Evolutionary conservation across 768 basidiomycete species (phyloP).

Genomic region (Auriculariales sp.): DNA sequence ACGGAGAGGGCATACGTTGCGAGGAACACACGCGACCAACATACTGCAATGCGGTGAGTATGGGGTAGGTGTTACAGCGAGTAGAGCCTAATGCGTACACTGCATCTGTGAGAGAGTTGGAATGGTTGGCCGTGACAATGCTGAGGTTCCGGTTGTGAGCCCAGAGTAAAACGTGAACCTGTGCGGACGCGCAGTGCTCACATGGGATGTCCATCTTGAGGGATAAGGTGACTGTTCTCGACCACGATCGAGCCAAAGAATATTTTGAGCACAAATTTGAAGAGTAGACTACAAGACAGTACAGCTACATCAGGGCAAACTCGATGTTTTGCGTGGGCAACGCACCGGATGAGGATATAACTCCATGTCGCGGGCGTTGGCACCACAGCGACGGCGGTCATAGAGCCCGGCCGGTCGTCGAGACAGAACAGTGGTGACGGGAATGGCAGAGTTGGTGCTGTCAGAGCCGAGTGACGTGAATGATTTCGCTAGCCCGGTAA

Average conservation of each 20-base stretch:
- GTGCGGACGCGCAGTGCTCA: conserved; percentile 15
- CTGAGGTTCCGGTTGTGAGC: conserved; percentile 23
- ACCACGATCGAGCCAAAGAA: conserved; percentile 85
- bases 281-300: conserved; percentile 29
- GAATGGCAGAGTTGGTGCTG: no score
- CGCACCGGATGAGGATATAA: no score
- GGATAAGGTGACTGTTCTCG: conserved; percentile 60
- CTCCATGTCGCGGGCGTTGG: no score
- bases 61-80: neutral
- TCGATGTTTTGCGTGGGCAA: no score
- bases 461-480: no score
- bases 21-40: conserved; percentile 1
- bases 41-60: neutral
- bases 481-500: no score
- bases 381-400: no score
- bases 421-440: no score
- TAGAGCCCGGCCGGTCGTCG: no score
- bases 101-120: conserved; percentile 76
- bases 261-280: conserved; percentile 74
- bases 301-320: no score
- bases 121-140: conserved; percentile 77
- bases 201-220: conserved; percentile 63
- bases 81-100: conserved; percentile 22
- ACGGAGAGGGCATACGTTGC: neutral
- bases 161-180: neutral